phyloP scores from a whole-genome alignment of 2,329 filamentous ascomycete species.

The Sclerotinia glacialis region DNA sequence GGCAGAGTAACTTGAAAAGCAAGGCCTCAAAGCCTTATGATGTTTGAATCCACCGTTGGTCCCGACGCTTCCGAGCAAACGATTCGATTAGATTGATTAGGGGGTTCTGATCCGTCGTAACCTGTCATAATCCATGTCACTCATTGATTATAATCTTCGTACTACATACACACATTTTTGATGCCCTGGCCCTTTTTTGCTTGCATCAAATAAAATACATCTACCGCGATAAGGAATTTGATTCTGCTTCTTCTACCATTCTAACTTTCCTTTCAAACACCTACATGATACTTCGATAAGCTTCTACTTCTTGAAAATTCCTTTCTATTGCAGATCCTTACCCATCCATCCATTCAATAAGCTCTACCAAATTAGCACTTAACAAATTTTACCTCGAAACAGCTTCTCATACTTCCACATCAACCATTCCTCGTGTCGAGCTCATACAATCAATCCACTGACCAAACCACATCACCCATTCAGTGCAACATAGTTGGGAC shows the following conservation, averaged over 20 bases:
- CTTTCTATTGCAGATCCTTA: not conserved
- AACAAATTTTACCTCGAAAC: constrained; percentile 11
- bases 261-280: not conserved
- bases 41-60: not conserved
- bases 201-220: not conserved
- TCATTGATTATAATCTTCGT: not conserved
- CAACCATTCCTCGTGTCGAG: not conserved
- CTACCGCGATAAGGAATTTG: constrained; percentile 11
- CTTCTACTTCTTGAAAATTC: not conserved
- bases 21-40: not conserved
- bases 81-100: no score
- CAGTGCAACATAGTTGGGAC: not conserved
- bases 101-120: no score
- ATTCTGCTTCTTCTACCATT: not conserved
- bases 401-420: constrained; percentile 8
- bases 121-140: not conserved
- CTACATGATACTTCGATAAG: not conserved
- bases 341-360: not conserved
- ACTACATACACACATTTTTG: not conserved
- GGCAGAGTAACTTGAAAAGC: no score
- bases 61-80: not conserved
- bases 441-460: not conserved
- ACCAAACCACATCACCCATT: not conserved
- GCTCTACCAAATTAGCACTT: not conserved
- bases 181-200: not conserved